phyloP scores from a whole-genome alignment of 2,329 filamentous ascomycete genomes.

The Metarhizium rileyi region DNA sequence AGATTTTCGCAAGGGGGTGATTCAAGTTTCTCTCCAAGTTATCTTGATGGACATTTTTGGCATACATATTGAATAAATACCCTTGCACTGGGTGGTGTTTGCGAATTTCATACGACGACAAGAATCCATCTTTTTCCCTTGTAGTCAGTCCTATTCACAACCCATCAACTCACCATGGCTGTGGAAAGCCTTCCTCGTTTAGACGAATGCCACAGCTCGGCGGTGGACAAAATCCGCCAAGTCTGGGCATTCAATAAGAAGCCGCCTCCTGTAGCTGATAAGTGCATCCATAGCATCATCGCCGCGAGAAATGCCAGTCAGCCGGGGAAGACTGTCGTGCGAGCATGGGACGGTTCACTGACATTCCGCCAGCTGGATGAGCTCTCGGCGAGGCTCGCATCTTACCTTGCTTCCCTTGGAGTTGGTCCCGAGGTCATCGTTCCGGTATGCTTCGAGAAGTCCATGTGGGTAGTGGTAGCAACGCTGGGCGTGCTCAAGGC shows the following conservation, averaged over 20 bases:
- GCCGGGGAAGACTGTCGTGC: not conserved
- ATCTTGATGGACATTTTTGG: too few species aligned
- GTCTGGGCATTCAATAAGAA: not conserved
- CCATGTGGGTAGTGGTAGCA: constrained; percentile 13
- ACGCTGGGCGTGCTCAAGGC: constrained; percentile 12
- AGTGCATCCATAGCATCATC: not conserved
- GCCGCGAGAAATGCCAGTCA: not conserved
- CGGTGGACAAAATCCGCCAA: not conserved
- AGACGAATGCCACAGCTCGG: too few species aligned
- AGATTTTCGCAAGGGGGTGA: too few species aligned
- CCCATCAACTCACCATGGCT: too few species aligned
- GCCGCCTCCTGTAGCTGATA: not conserved
- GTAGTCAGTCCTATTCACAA: too few species aligned
- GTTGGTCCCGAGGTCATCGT: not conserved
- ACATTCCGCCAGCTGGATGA: not conserved
- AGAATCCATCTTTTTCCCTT: too few species aligned
- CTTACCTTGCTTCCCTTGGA: not conserved
- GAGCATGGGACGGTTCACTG: not conserved
- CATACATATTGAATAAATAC: too few species aligned
- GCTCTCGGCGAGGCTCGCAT: not conserved
- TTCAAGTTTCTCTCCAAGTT: too few species aligned
- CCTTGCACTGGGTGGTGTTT: too few species aligned
- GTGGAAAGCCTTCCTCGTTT: too few species aligned
- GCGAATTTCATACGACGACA: too few species aligned
- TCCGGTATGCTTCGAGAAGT: constrained; percentile 14